Evolutionary conservation across 202 grass and related monocot species (phyloP), one percentile per base, ranked within the genome.

Genomic region (Dendrocalamus latiflorus): DNA sequence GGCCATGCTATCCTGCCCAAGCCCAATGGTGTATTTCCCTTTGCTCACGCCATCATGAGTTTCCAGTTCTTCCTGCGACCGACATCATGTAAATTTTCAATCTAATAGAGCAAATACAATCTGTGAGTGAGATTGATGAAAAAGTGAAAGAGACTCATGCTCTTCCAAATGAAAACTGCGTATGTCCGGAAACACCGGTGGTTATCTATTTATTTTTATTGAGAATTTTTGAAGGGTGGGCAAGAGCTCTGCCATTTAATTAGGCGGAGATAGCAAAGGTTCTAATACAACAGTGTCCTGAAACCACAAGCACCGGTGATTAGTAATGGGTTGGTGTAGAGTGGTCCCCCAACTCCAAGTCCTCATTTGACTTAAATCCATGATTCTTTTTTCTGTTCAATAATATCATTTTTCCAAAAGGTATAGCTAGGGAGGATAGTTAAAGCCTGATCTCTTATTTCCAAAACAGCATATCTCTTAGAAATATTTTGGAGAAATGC

Each of bases 21-120:
- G 87, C 26, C 92, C 92, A 50, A 94, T 94, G n/a, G 92, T 94
- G 55, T 94, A 94, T 69, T 94, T 94, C 12, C 92, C 92, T 72
- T 94, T 94, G 70, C 89, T 94, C 30, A 83, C 87, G 4, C 89
- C 89, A 54, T 94, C 92, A 86, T 90, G 87, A 85, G 54, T 68
- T 77, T 94, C 92, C 17, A 94, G 58, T 21, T 71, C 92, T 85
- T 94, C 92, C 92, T 94, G 57, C 13, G 83, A 62, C 5, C 33
- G 56, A 6, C 43, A 73, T 42, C 12, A 67, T 66, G 13, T 34
- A 56, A 88, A 20, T 16, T 77, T 57, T 64, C 20, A 36, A 39
- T 50, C 5, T 15, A 33, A 21, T 9, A 22, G 0, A 22, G 13
- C 45, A 85, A 18, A 50, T 21, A 72, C 8, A 15, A 50, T 70